Percentiles rank a stretch among this genome's conserved stretches.
Evolutionary conservation across 2,329 filamentous ascomycete species (phyloP).

Genomic region (Beauveria medogensis): DNA sequence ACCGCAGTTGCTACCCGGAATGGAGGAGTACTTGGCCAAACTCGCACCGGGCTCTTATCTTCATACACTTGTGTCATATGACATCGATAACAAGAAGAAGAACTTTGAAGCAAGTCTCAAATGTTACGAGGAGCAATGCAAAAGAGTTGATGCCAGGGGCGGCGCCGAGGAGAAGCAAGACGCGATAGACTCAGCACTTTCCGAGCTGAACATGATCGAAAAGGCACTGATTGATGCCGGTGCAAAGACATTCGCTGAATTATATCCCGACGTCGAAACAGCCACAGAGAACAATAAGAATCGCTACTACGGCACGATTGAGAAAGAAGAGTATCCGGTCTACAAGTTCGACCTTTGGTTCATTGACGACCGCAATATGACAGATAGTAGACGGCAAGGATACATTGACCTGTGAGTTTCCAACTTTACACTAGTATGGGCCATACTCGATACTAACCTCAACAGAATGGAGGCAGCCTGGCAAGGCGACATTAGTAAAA

Average conservation of each 20-base stretch:
- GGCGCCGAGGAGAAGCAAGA: constrained; percentile 43
- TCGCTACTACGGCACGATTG: neutral
- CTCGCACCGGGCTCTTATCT: constrained; percentile 51
- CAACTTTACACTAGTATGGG: neutral
- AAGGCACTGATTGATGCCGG: constrained; percentile 44
- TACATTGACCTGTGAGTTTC: constrained; percentile 55
- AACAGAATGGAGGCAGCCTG: constrained; percentile 62
- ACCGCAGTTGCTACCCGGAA: constrained; percentile 25
- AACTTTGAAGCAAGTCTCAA: constrained; percentile 25
- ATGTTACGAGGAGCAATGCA: constrained; percentile 16
- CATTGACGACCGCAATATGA: constrained; percentile 43
- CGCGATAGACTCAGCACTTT: constrained; percentile 43
- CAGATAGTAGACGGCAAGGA: constrained; percentile 43
- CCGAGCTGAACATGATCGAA: constrained; percentile 48
- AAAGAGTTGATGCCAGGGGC: constrained; percentile 8
- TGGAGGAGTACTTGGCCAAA: constrained; percentile 45
- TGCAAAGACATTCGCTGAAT: constrained; percentile 58
- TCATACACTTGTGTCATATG: constrained; percentile 42
- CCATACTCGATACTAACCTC: neutral
- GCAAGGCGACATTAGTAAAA: constrained; percentile 56
- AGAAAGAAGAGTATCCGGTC: constrained; percentile 20
- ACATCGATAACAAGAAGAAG: constrained; percentile 27
- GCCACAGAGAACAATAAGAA: constrained; percentile 10
- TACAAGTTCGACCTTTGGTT: constrained; percentile 49
- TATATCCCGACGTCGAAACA: constrained; percentile 46